Percentiles rank a stretch among this genome's conserved stretches.
These are phyloP conservation scores for Tuber magnatum DNA, from an alignment of 495 filamentous ascomycete genomes.

Conservation along the genomic window DNA sequence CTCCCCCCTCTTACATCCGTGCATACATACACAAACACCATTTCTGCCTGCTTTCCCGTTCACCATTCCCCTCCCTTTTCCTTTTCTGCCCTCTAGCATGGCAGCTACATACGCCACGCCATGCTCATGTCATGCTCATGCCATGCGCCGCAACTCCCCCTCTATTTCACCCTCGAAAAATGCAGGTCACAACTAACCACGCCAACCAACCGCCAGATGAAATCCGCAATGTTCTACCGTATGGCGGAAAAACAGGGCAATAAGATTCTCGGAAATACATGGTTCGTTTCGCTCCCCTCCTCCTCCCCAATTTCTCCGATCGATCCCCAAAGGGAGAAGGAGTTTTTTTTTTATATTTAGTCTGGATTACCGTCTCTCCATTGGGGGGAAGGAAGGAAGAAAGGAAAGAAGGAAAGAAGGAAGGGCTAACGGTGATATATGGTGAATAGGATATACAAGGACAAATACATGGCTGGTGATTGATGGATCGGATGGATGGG, in stretches of 20 bases:
- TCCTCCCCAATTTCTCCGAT: constrained; percentile 14
- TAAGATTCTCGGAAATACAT: constrained; percentile 89
- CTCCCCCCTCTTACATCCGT: constrained; percentile 19
- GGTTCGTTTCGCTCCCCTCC: constrained; percentile 52
- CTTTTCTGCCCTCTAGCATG: constrained; percentile 4
- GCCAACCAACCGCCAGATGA: neutral
- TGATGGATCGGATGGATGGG: neutral
- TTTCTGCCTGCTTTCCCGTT: constrained; percentile 6
- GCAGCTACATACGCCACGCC: constrained; percentile 12
- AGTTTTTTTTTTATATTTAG: neutral
- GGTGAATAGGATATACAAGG: constrained; percentile 39
- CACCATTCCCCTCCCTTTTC: constrained; percentile 29
- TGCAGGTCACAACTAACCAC: neutral
- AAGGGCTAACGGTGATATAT: neutral
- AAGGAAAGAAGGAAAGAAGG: too few species aligned
- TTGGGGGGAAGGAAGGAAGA: neutral
- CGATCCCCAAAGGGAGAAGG: constrained; percentile 14
- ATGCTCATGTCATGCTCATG: neutral
- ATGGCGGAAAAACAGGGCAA: constrained; percentile 80
- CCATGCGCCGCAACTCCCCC: constrained; percentile 2
- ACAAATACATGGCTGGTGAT: constrained; percentile 42
- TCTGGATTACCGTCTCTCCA: neutral
- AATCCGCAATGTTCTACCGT: constrained; percentile 85
- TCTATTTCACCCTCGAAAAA: constrained; percentile 21
- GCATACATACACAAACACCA: constrained; percentile 11